Conservation (phyloP, 2,329 filamentous ascomycete genomes). For the Nothopassalora personata region DNA sequence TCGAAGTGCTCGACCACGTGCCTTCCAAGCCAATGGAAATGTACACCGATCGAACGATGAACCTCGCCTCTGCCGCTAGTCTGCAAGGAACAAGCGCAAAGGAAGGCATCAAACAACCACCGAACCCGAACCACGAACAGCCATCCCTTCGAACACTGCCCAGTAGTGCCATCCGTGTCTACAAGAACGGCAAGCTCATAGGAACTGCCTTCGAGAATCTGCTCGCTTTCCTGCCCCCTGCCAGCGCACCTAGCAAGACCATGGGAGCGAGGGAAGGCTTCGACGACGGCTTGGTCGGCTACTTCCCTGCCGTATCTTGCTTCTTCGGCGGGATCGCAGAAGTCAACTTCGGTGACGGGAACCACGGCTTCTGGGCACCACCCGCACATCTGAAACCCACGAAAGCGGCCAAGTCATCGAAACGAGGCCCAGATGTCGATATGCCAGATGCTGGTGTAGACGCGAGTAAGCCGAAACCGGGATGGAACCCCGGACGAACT, state of each 20-base stretch:
- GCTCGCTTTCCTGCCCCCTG: conserved; percentile 84
- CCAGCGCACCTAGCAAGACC: conserved; percentile 66
- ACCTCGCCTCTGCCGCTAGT: conserved; percentile 53
- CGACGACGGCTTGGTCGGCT: conserved; percentile 91
- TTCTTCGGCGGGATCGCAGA: conserved; percentile 88
- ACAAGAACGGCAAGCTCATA: conserved; percentile 84
- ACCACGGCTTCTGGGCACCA: conserved; percentile 76
- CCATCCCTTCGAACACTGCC: conserved; percentile 81
- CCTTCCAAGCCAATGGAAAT: conserved; percentile 80
- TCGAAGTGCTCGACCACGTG: conserved; percentile 87
- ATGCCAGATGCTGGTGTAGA: conserved; percentile 27
- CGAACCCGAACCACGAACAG: conserved; percentile 65
- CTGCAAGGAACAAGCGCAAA: conserved; percentile 36
- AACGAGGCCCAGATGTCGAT: conserved; percentile 30
- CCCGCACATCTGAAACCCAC: conserved; percentile 50
- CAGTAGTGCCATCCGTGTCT: conserved; percentile 77
- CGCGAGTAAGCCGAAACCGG: conserved; percentile 18
- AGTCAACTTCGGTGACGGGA: conserved; percentile 88
- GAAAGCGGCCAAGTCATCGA: conserved; percentile 6
- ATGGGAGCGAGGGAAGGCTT: conserved; percentile 73
- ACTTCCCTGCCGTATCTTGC: conserved; percentile 88
- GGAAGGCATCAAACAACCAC: conserved; percentile 50
- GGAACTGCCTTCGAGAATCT: conserved; percentile 85
- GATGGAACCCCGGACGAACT: conserved; percentile 31
- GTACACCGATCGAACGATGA: conserved; percentile 45